Percentiles rank a stretch among this genome's conserved stretches.
Conservation (phyloP, 2,329 filamentous ascomycete species). For the Aspergillus novofumigatus region DNA sequence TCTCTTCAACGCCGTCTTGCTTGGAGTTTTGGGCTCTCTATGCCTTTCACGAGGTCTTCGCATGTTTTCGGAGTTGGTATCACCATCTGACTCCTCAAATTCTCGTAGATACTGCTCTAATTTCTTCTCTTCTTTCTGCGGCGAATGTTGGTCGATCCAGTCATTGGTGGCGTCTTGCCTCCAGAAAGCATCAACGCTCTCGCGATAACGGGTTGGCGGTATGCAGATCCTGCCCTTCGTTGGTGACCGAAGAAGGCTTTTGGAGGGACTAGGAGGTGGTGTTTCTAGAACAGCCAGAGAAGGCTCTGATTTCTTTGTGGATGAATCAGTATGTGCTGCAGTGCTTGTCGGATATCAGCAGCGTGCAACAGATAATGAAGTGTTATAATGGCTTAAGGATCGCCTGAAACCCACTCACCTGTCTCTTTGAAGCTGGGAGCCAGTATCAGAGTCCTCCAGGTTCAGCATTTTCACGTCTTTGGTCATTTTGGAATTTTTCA, state of each 20-base stretch:
- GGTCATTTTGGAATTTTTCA: conserved; percentile 18
- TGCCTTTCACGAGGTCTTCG: conserved; percentile 1
- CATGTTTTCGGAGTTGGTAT: conserved; percentile 24
- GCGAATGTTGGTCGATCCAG: conserved; percentile 54
- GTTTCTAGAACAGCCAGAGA: conserved; percentile 25
- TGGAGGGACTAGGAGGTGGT: conserved; percentile 43
- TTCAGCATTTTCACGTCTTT: conserved; percentile 19
- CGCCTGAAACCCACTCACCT: conserved; percentile 14
- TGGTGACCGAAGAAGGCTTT: conserved; percentile 43
- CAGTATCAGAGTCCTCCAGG: conserved; percentile 19
- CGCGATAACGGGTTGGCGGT: conserved; percentile 48
- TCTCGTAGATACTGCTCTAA: conserved; percentile 22
- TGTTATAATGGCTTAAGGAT: background rate
- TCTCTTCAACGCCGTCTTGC: conserved; percentile 39
- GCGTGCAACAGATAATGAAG: background rate
- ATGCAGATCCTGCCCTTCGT: conserved; percentile 43
- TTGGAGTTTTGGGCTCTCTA: conserved; percentile 21
- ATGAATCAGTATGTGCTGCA: conserved; percentile 3
- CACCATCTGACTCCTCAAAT: conserved; percentile 36
- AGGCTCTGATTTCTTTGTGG: conserved; percentile 7
- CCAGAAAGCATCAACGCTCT: conserved; percentile 54
- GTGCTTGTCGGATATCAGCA: conserved; percentile 12
- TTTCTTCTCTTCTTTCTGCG: conserved; percentile 35
- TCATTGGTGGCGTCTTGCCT: conserved; percentile 48
- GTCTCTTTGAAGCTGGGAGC: conserved; percentile 15